These are phyloP conservation scores for Nakazawaea anatomiae DNA, from an alignment of 805 yeast species.

Conservation along the genomic window DNA sequence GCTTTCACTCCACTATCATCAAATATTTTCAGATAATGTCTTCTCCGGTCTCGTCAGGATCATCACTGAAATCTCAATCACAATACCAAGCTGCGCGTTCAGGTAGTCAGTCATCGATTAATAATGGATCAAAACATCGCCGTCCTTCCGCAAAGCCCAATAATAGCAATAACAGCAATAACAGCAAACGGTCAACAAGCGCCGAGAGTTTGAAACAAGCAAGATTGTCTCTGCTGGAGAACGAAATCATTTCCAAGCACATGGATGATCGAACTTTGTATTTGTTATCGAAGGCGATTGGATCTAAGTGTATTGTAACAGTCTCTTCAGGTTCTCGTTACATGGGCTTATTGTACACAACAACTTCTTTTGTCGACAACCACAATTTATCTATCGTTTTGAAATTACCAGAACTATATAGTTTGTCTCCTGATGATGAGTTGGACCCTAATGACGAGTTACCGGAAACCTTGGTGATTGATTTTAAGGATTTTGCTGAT, in stretches of 20 bases:
- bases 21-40: not conserved
- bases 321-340: conserved; percentile 56
- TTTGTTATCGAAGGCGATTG: conserved; percentile 53
- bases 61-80: not conserved
- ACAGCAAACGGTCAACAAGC: conserved; percentile 7
- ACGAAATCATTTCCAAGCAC: conserved; percentile 23
- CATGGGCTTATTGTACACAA: conserved; percentile 52
- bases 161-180: conserved; percentile 5
- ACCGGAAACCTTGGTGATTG: conserved; percentile 38
- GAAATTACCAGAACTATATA: conserved; percentile 39
- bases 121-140: conserved; percentile 7
- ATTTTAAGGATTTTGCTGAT: conserved; percentile 46
- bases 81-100: not conserved
- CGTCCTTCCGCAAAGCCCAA: conserved; percentile 9
- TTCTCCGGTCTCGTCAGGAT: not conserved
- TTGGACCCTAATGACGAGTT: conserved; percentile 29
- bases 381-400: conserved; percentile 48
- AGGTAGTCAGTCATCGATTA: not conserved
- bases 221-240: conserved; percentile 19
- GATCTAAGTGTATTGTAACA: conserved; percentile 52
- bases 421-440: conserved; percentile 27
- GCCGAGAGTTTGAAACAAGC: conserved; percentile 19
- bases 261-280: conserved; percentile 52
- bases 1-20: too few species aligned
- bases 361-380: conserved; percentile 30